Percentiles rank a stretch among this genome's conserved stretches.
phyloP scores from a whole-genome alignment of 2,329 filamentous ascomycete species.

The Massarina eburnea region DNA sequence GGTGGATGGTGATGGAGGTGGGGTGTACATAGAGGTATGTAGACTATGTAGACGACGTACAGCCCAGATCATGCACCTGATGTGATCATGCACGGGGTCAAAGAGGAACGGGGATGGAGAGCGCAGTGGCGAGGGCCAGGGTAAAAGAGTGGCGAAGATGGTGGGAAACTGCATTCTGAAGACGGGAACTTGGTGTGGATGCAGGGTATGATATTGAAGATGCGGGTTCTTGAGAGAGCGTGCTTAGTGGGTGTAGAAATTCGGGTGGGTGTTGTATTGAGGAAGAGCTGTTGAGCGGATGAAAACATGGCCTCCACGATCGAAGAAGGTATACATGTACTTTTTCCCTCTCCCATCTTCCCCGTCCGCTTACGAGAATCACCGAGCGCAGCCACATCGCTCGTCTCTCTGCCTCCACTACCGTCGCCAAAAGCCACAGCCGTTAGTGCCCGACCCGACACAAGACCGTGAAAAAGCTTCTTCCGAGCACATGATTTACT shows the following conservation, averaged over 20 bases:
- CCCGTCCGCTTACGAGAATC: not conserved
- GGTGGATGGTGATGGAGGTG: too few relatives aligned
- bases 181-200: not conserved
- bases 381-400: not conserved
- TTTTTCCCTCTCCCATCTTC: not conserved
- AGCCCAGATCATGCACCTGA: not conserved
- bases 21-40: too few relatives aligned
- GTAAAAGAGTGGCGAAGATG: constrained; percentile 22
- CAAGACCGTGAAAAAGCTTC: not conserved
- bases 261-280: not conserved
- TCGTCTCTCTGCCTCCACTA: not conserved
- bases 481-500: not conserved
- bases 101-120: not conserved
- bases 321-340: not conserved
- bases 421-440: not conserved
- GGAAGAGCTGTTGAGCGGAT: not conserved
- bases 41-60: not conserved
- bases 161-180: constrained; percentile 2
- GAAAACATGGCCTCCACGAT: not conserved
- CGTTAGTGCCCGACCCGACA: not conserved
- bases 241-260: not conserved
- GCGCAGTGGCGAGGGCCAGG: not conserved
- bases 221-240: not conserved
- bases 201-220: not conserved
- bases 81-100: not conserved